Base-by-base conservation (phyloP, 768 basidiomycete genomes). In the Lactifluus rugatus region DNA sequence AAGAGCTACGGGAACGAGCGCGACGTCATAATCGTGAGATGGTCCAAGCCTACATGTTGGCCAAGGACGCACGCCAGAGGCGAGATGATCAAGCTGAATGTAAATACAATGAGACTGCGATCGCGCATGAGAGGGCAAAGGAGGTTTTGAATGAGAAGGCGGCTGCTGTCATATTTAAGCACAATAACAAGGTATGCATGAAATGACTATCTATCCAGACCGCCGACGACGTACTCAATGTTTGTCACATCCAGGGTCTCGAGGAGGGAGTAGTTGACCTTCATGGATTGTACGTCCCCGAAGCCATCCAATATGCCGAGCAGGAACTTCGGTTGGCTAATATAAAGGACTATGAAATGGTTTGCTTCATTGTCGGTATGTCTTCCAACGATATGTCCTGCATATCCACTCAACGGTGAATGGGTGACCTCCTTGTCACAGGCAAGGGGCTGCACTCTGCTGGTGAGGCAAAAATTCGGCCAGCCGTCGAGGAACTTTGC, bases 291-390 rank as follows among this genome's bases (percentile, higher is more conserved):
- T 5, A 17, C 14, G 52, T 59, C 10, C 1, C 6, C 9, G 58
- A 59, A 16, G 58, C 58, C 2, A 13, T 59, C 11, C 10, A 21
- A 10, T 23, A 21, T 5, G 47, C 41, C 23, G 45, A 17, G 31
- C 32, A n/a, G 32, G 23, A 45, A n/a, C 6, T 54, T 5, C 23
- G 16, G 4, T 16, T 28, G 2, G 59, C 54, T 6, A 34, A 3
- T 11, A 23, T 3, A 14, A 42, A 32, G 41, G 26, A 11, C 14
- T 2, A 49, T 16, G 19, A 11, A n/a, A 26, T 3, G 8, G 48
- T 59, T n/a, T 48, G 23, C 23, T 59, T 59, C 53, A 59, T 59
- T 23, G 58, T 59, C 19, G 58, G 58, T 59, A 26, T 16, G 53
- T 16, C 25, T 16, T 34, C 13, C 31, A 37, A 47, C 25, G 14